Base-by-base conservation (phyloP, 2,329 filamentous ascomycete species). In the Ceratocystis eucalypticola region DNA sequence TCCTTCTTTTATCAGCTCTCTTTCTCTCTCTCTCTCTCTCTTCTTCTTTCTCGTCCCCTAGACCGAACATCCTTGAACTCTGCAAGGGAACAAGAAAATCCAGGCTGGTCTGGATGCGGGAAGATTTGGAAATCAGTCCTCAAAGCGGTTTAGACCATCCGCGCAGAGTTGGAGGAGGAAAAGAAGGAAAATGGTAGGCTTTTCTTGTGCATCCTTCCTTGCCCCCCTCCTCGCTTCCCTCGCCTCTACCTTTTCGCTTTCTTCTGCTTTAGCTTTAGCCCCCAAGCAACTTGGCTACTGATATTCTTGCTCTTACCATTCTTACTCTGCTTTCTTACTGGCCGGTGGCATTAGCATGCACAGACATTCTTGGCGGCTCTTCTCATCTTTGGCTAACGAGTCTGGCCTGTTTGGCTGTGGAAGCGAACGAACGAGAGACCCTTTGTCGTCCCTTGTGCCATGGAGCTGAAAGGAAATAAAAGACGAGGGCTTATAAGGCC, bases 91-190 rank as follows among this genome's bases (percentile, higher is more conserved):
- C 55, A 30, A 59, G 55, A 37, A 57, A 59, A 59, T 59, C 55
- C 25, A 59, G 55, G 28, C n/a, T 37, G 55, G 55, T 37, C 55
- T 59, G 55, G 28, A 59, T 59, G 55, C 55, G 55, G 28, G 55
- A 59, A 37, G 30, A 37, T n/a, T n/a, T 17, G 55, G 5, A 33
- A 59, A 20, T 59, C 55, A 59, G 55, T 20, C n/a, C 55, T 25
- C 30, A n/a, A 37, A 59, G 55, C 55, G 30, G 55, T 2, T 59
- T 59, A 33, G 55, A 37, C 30, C 55, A 59, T 59, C 30, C 30
- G 30, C 28, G 10, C 28, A 57, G 53, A 57, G 25, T 17, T 10
- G 55, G 28, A 37, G 28, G 15, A 59, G 28, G 15, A 30, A n/a
- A 37, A 20, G n/a, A n/a, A 30, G 28, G 28, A 59, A 59, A 8